Base-by-base conservation (phyloP, 352 stramenopile species). In the Pythium scleroteichum region DNA sequence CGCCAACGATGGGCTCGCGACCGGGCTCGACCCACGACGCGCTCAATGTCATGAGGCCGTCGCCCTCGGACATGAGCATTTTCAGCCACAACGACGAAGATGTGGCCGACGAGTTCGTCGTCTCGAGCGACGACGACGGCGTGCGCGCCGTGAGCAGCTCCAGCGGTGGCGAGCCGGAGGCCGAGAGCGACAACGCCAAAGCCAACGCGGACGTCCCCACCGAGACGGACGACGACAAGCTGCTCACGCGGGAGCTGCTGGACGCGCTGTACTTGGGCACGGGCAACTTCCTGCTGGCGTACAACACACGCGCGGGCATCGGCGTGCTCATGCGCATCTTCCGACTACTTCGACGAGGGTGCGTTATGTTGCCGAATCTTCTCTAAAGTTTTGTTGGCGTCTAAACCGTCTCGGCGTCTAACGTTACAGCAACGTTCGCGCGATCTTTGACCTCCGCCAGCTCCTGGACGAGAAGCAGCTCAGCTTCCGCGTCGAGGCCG, bases 241-340 rank as follows among this genome's bases (percentile, higher is more conserved):
- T 63, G 33, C 75, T 92, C 9, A 67, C 45, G 10, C 70, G 74
- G 46, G 75, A 88, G 55, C 71, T 92, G 26, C 75, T 90, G 33
- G 79, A 92, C 59, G 82, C 82, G 60, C 71, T 92, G 29, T 78
- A 82, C 22, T 64, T 92, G 1, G 85, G 85, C 49, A 89, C 81
- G 17, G 80, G 74, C 66, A 96, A 96, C 69, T 96, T 96, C 45
- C 51, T 96, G 19, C 60, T 96, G 29, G 85, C 82, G 14, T 96
- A 96, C 72, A 96, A 96, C 71, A 88, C 85, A 23, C 87, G 87
- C 58, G 85, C 84, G 1, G 85, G 85, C 48, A 89, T 96, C 52
- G 75, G 81, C 26, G 68, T 87, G 16, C 58, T 94, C 38, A 58
- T 94, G 58, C 79, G 83, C 41, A 70, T 92, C 48, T 75, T 94